phyloP scores from a whole-genome alignment of 176 grass and related monocot species.

The Phragmites australis region DNA sequence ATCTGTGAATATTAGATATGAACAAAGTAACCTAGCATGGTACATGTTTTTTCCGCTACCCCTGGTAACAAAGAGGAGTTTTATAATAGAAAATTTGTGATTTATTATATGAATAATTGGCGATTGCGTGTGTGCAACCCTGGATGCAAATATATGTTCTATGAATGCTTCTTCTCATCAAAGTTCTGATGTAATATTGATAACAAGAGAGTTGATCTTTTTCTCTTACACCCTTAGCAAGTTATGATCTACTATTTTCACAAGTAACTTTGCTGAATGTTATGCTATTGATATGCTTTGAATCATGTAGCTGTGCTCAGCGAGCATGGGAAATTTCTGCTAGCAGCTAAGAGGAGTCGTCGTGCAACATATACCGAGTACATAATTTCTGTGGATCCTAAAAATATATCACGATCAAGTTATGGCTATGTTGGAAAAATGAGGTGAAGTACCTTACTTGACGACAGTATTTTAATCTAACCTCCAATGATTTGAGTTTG shows the following conservation, averaged over 20 bases:
- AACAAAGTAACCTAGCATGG: not conserved
- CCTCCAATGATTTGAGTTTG: conserved; percentile 5
- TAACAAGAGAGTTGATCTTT: not conserved
- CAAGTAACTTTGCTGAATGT: not conserved
- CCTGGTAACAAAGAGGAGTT: conserved; percentile 2
- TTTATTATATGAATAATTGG: not conserved
- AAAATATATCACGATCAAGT: conserved; percentile 78
- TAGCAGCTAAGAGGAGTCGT: conserved; percentile 83
- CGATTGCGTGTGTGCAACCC: not conserved
- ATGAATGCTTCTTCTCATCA: not conserved
- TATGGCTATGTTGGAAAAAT: conserved; percentile 81
- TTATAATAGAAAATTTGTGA: not conserved
- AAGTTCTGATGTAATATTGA: conserved; percentile 3
- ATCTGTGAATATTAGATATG: not conserved
- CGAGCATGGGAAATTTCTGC: conserved; percentile 76
- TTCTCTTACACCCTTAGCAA: not conserved
- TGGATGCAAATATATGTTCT: not conserved
- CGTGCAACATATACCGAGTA: conserved; percentile 78
- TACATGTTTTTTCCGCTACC: not conserved
- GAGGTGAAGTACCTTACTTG: conserved; percentile 51
- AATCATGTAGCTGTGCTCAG: conserved; percentile 70
- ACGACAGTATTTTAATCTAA: conserved; percentile 24
- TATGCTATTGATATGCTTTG: not conserved
- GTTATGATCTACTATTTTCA: not conserved
- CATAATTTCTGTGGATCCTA: conserved; percentile 76